Conservation (phyloP, 345 rosid genomes). For the Acer saccharum region DNA sequence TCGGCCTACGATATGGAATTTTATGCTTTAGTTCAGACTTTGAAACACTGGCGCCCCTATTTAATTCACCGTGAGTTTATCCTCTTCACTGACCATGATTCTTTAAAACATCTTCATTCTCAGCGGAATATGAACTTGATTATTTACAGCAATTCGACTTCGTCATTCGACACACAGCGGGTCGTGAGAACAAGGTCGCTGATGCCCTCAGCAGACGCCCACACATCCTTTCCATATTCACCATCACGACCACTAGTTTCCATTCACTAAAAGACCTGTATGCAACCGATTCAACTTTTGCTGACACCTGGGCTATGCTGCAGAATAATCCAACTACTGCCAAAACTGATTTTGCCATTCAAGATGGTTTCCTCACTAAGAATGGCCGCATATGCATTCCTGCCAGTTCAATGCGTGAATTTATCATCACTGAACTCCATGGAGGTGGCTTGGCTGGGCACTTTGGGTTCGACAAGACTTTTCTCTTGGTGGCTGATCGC, state of each 20-base stretch:
- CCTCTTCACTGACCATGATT: neutral
- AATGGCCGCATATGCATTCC: no score
- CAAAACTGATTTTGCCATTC: no score
- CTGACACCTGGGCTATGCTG: no score
- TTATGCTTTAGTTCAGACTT: neutral
- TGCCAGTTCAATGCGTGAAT: no score
- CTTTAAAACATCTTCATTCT: neutral
- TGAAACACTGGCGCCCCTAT: neutral
- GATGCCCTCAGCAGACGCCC: neutral
- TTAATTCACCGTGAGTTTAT: constrained; percentile 1
- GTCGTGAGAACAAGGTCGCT: neutral
- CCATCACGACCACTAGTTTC: neutral
- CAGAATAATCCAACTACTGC: no score
- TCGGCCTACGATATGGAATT: neutral
- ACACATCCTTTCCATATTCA: neutral
- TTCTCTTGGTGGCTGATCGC: no score
- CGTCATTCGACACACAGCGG: neutral
- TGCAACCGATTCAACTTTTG: no score
- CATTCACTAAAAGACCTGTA: no score
- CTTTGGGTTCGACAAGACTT: no score
- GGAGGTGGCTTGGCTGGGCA: no score
- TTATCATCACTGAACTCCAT: no score
- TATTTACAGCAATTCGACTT: neutral
- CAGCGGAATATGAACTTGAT: neutral
- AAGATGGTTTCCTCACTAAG: no score